Percentiles rank a stretch among this genome's conserved stretches.
Evolutionary conservation across 208 protist species (phyloP).

Genomic region (Trypanosoma grayi): DNA sequence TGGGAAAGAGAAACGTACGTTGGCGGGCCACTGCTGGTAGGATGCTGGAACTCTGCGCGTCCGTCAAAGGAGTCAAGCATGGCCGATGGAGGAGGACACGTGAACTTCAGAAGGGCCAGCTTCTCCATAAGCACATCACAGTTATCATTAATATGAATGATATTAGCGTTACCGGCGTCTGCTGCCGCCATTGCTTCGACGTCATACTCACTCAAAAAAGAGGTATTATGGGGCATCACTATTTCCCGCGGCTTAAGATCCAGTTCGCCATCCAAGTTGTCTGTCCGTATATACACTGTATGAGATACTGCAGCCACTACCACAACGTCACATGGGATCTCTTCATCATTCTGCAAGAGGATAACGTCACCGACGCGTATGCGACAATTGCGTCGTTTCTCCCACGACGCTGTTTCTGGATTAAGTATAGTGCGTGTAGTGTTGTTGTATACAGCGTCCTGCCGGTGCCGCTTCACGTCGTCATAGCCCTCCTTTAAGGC

Average conservation of each 20-base stretch:
- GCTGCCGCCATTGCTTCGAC: neutral
- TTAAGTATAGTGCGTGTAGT: slow-evolving; percentile 44
- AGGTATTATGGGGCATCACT: slow-evolving; percentile 27
- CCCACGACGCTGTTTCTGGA: slow-evolving; percentile 23
- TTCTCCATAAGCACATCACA: slow-evolving; percentile 17
- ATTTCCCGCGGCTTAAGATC: slow-evolving; percentile 89
- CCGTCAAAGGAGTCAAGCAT: slow-evolving; percentile 91
- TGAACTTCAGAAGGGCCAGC: slow-evolving; percentile 28
- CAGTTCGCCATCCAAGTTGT: slow-evolving; percentile 94
- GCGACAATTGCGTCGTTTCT: slow-evolving; percentile 34
- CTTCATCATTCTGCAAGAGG: slow-evolving; percentile 58
- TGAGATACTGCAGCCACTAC: slow-evolving; percentile 40
- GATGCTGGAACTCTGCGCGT: slow-evolving; percentile 32
- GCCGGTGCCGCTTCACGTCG: slow-evolving; percentile 85
- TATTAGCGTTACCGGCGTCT: neutral
- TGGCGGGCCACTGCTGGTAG: neutral
- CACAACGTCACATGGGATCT: slow-evolving; percentile 92
- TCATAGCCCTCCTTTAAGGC: slow-evolving; percentile 95
- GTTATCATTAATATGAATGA: slow-evolving; percentile 26
- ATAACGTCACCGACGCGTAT: slow-evolving; percentile 89
- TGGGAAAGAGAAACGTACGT: slow-evolving; percentile 46
- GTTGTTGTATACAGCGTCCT: slow-evolving; percentile 82
- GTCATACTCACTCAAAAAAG: too few species aligned
- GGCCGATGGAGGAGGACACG: slow-evolving; percentile 69
- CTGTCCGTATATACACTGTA: slow-evolving; percentile 86